These are phyloP conservation scores for Ophiobolus disseminans DNA, from an alignment of 2,329 filamentous ascomycete genomes.

Conservation along the genomic window DNA sequence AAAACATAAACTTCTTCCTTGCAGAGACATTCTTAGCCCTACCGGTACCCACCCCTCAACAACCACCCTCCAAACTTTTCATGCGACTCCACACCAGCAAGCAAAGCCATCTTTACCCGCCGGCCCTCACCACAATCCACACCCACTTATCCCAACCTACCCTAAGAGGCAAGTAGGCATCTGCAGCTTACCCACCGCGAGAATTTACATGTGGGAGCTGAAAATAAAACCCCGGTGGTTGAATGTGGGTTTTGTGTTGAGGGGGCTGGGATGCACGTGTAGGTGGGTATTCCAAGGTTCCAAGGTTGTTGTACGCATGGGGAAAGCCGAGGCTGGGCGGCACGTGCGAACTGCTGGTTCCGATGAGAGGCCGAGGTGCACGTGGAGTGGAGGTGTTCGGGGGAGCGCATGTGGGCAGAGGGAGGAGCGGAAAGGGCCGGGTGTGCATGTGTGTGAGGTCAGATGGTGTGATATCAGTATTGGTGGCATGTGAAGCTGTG, in stretches of 20 bases:
- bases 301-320: background rate
- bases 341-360: background rate
- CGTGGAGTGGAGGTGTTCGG: conserved; percentile 5
- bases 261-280: background rate
- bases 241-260: conserved; percentile 1
- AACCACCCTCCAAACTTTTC: background rate
- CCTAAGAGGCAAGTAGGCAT: conserved; percentile 1
- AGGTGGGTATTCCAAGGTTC: conserved; percentile 3
- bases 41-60: background rate
- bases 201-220: background rate
- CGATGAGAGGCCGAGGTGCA: conserved; percentile 1
- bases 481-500: no score
- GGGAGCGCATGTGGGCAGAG: conserved; percentile 2
- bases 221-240: conserved; percentile 6
- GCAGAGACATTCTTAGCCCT: no score
- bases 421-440: background rate
- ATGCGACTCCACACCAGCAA: background rate
- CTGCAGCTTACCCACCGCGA: background rate
- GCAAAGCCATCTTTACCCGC: conserved; percentile 4
- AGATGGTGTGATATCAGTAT: conserved; percentile 4
- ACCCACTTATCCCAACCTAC: background rate
- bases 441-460: no score
- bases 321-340: no score
- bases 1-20: no score
- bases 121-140: conserved; percentile 4